phyloP scores from a whole-genome alignment of 1,139 yeast genomes.

The Candida sanyaensis region DNA sequence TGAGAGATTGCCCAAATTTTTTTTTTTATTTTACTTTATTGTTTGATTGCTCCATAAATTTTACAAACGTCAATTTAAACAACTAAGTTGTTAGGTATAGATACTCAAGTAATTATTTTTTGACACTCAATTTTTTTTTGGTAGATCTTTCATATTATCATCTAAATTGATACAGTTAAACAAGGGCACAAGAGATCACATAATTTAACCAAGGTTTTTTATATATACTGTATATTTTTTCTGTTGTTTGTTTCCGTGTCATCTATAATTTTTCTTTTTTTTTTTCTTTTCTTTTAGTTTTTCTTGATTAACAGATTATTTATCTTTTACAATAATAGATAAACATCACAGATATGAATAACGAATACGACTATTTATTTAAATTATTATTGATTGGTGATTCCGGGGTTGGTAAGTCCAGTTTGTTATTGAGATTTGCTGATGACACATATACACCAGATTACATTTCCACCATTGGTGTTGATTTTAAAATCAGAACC shows the following conservation, averaged over 20 bases:
- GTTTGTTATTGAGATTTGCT: conserved; percentile 91
- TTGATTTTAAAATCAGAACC: conserved; percentile 96
- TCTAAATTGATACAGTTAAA: neutral
- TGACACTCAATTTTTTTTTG: neutral
- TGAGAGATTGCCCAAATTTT: conserved; percentile 1
- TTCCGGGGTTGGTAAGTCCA: conserved; percentile 98
- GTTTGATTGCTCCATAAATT: neutral
- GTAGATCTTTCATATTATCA: neutral
- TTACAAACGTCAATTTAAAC: neutral
- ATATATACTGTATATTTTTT: neutral
- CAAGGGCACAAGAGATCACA: conserved; percentile 1
- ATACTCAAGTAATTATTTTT: neutral
- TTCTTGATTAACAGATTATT: neutral
- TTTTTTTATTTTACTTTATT: neutral
- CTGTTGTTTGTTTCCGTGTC: conserved; percentile 7
- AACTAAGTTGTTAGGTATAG: neutral
- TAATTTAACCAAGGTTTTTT: neutral
- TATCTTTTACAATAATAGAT: neutral
- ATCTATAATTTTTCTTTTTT: conserved; percentile 3
- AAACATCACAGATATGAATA: conserved; percentile 49
- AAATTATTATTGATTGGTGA: conserved; percentile 94
- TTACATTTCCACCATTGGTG: conserved; percentile 96
- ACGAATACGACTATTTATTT: conserved; percentile 95
- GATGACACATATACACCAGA: conserved; percentile 98
- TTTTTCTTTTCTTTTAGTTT: neutral